A percentile compares a stretch with the other conserved stretches of the same genome.
phyloP scores from a whole-genome alignment of 2,329 filamentous ascomycete species.

The Tothia fuscella region DNA sequence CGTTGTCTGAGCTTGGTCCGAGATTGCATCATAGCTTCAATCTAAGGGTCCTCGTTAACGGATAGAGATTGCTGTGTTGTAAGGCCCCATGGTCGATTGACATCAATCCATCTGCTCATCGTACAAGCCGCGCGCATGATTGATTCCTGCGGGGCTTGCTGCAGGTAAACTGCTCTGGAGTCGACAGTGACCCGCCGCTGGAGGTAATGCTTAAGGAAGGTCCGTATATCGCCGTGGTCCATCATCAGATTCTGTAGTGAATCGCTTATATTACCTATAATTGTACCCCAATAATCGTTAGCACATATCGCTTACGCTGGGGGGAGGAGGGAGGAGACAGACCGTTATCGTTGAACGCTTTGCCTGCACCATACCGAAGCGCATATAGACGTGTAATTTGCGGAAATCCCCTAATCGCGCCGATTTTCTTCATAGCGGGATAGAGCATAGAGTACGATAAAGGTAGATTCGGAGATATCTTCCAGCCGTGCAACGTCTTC shows the following conservation, averaged over 20 bases:
- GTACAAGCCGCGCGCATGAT: slow-evolving; percentile 7
- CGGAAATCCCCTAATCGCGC: slow-evolving; percentile 23
- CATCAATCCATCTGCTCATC: slow-evolving; percentile 11
- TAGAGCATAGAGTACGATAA: slow-evolving; percentile 17
- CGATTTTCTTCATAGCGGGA: slow-evolving; percentile 19
- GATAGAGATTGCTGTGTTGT: slow-evolving; percentile 8
- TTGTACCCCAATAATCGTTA: slow-evolving; percentile 10
- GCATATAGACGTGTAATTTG: slow-evolving; percentile 23
- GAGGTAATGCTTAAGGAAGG: slow-evolving; percentile 17
- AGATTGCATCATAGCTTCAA: slow-evolving; percentile 4
- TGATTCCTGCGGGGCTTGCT: slow-evolving; percentile 3
- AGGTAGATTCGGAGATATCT: slow-evolving; percentile 18
- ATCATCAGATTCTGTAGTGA: slow-evolving; percentile 23
- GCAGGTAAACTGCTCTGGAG: background rate
- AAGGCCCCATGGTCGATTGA: slow-evolving; percentile 8
- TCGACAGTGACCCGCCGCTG: slow-evolving; percentile 7
- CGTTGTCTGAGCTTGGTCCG: slow-evolving; percentile 5
- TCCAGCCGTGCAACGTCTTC: slow-evolving; percentile 15
- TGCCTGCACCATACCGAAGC: slow-evolving; percentile 24
- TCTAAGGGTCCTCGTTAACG: slow-evolving; percentile 7
- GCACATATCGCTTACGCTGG: background rate
- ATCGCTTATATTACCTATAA: slow-evolving; percentile 19
- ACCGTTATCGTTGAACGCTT: slow-evolving; percentile 28
- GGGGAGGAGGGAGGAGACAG: slow-evolving; percentile 14
- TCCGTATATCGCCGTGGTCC: slow-evolving; percentile 14